Percentiles rank a stretch among this genome's conserved stretches.
These are phyloP conservation scores for Apiospora sp. DNA, from an alignment of 2,329 filamentous ascomycete species.

Conservation along the genomic window DNA sequence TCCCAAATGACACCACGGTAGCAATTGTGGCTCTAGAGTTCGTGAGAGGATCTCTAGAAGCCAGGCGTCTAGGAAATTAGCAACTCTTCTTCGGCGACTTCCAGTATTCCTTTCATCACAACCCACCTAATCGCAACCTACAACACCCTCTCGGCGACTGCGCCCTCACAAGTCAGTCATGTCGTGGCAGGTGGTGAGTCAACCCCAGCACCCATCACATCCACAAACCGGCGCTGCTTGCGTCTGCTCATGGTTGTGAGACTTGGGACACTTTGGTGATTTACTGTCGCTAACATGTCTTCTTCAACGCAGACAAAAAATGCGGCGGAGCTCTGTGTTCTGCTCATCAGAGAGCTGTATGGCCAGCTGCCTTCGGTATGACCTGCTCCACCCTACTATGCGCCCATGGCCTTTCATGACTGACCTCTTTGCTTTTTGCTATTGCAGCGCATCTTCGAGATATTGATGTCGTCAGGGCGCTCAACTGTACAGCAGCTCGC, in stretches of 20 bases:
- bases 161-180: slow-evolving; percentile 34
- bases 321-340: slow-evolving; percentile 86
- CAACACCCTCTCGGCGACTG: slow-evolving; percentile 23
- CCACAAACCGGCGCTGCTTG: slow-evolving; percentile 29
- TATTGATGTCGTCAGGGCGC: slow-evolving; percentile 80
- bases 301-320: slow-evolving; percentile 67
- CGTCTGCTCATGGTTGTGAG: slow-evolving; percentile 25
- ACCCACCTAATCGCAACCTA: slow-evolving; percentile 13
- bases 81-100: slow-evolving; percentile 36
- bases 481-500: slow-evolving; percentile 74
- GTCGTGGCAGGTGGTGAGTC: slow-evolving; percentile 42
- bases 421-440: slow-evolving; percentile 25
- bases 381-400: slow-evolving; percentile 23
- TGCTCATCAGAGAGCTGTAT: slow-evolving; percentile 88
- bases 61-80: slow-evolving; percentile 54
- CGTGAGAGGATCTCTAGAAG: slow-evolving; percentile 80
- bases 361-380: slow-evolving; percentile 90
- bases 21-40: slow-evolving; percentile 79
- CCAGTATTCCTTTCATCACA: slow-evolving; percentile 27
- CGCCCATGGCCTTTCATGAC: slow-evolving; percentile 26
- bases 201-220: slow-evolving; percentile 24
- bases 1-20: slow-evolving; percentile 71
- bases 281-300: slow-evolving; percentile 36
- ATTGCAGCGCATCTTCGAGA: slow-evolving; percentile 80
- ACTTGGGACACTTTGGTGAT: slow-evolving; percentile 15